Conservation (phyloP, 495 filamentous ascomycete genomes). For the Hyaloscypha bicolor region DNA sequence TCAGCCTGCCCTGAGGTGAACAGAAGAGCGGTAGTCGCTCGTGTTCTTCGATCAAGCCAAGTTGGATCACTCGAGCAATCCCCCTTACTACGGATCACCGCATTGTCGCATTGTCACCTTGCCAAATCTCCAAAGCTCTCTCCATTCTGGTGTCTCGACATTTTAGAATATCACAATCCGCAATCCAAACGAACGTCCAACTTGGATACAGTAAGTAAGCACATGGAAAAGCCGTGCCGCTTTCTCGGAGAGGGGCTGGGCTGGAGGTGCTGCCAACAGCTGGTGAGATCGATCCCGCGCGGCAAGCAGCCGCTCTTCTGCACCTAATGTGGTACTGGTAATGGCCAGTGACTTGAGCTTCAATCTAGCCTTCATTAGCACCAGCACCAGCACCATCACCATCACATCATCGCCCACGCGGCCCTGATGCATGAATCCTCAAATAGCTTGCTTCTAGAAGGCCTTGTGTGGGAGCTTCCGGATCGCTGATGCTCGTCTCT, state of each 20-base stretch:
- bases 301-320: conserved; percentile 1
- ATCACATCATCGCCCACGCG: not conserved
- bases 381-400: not conserved
- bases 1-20: too few relatives aligned
- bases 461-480: not conserved
- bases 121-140: too few relatives aligned
- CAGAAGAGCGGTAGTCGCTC: too few relatives aligned
- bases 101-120: too few relatives aligned
- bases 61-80: too few relatives aligned
- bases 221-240: not conserved
- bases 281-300: not conserved
- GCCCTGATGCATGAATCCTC: not conserved
- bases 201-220: too few relatives aligned
- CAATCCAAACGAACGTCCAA: too few relatives aligned
- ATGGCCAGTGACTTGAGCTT: not conserved
- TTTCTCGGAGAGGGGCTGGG: not conserved
- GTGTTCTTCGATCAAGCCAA: too few relatives aligned
- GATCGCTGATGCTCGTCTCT: not conserved
- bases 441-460: not conserved
- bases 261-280: not conserved
- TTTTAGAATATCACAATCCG: too few relatives aligned
- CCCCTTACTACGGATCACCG: too few relatives aligned
- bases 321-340: not conserved
- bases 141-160: too few relatives aligned
- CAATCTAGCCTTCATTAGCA: not conserved